Evolutionary conservation across 805 yeast species (phyloP).

Genomic region (Barnettozyma vustinii): DNA sequence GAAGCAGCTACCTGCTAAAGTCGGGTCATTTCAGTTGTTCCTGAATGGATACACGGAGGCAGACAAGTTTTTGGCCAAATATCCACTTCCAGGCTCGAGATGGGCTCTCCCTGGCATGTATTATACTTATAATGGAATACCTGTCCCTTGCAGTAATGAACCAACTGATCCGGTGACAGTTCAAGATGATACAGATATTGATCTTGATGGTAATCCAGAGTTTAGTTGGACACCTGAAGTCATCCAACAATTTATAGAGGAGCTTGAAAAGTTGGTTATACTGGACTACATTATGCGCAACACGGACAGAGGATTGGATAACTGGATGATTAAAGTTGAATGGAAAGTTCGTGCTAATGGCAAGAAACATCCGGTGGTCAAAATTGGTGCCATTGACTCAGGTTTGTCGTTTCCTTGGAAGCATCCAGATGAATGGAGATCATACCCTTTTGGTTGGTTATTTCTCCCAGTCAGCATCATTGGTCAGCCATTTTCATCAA

Average conservation of each 20-base stretch:
- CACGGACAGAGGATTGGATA: constrained; percentile 69
- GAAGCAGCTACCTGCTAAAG: constrained; percentile 33
- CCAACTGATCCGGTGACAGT: neutral
- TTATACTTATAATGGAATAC: neutral
- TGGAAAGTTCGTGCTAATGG: constrained; percentile 29
- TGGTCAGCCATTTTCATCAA: constrained; percentile 59
- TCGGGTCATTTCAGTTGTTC: constrained; percentile 67
- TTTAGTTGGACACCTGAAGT: constrained; percentile 51
- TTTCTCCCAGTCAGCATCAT: constrained; percentile 58
- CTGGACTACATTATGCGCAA: constrained; percentile 69
- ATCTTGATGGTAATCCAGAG: constrained; percentile 12
- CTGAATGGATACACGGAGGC: constrained; percentile 56
- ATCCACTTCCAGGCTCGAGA: constrained; percentile 52
- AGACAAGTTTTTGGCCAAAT: constrained; percentile 45
- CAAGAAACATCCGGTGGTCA: constrained; percentile 34
- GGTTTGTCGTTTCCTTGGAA: constrained; percentile 78
- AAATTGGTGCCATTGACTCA: constrained; percentile 70
- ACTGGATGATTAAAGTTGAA: constrained; percentile 69
- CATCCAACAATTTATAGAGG: constrained; percentile 48
- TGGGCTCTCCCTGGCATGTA: constrained; percentile 17
- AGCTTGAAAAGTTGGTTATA: constrained; percentile 64
- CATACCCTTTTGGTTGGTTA: constrained; percentile 77
- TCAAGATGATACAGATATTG: constrained; percentile 2
- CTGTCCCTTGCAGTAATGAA: neutral
- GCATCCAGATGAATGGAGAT: constrained; percentile 77